These are phyloP conservation scores for Fusarium clavum DNA, from an alignment of 2,329 filamentous ascomycete genomes.

Conservation along the genomic window DNA sequence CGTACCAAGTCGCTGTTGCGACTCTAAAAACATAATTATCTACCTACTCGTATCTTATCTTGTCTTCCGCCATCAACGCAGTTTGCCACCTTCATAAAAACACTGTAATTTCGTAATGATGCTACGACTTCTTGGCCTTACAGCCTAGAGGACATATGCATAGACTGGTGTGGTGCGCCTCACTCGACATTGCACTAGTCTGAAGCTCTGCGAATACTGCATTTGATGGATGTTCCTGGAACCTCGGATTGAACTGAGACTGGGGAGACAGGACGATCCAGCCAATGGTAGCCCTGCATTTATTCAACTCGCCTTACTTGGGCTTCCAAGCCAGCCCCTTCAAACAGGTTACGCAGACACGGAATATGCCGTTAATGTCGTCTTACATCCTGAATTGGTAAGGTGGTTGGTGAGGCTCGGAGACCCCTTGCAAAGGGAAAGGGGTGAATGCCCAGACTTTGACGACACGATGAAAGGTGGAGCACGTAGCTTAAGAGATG, in stretches of 20 bases:
- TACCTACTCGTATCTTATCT: not conserved
- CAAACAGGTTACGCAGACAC: not conserved
- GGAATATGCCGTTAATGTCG: not conserved
- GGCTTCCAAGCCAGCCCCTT: not conserved
- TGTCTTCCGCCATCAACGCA: not conserved
- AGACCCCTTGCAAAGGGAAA: not conserved
- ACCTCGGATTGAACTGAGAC: not conserved
- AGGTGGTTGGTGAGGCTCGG: not conserved
- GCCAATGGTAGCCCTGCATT: not conserved
- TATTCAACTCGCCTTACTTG: not conserved
- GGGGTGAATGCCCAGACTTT: not conserved
- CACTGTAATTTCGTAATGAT: not conserved
- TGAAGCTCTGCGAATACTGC: not conserved
- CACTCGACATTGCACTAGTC: not conserved
- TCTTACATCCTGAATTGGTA: not conserved
- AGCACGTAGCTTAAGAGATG: not conserved
- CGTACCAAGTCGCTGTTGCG: not conserved
- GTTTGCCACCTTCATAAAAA: not conserved
- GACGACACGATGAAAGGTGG: not conserved
- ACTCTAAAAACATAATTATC: not conserved
- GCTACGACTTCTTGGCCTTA: not conserved
- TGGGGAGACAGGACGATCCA: no score
- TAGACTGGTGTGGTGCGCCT: not conserved
- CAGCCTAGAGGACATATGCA: not conserved
- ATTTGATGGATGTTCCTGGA: not conserved